Evolutionary conservation across 2,329 filamentous ascomycete species (phyloP).

Genomic region (Aspergillus sergii): DNA sequence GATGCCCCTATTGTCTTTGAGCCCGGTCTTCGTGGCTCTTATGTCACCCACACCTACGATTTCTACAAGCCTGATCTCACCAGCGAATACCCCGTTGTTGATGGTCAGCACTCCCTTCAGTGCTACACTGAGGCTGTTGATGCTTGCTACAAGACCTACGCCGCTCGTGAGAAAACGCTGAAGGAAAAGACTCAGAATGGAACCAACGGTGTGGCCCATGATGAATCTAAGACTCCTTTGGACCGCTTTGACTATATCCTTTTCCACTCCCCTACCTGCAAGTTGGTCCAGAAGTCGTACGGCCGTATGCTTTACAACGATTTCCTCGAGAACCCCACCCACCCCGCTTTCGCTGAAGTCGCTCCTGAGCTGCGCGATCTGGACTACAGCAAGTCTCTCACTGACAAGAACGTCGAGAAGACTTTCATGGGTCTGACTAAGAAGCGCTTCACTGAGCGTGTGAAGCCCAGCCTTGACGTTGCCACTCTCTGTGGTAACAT

Average conservation of each 20-base stretch:
- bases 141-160: constrained; percentile 79
- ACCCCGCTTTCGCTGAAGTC: constrained; percentile 71
- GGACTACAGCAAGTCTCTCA: constrained; percentile 76
- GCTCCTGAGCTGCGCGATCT: constrained; percentile 75
- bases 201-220: constrained; percentile 50
- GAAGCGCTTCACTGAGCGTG: constrained; percentile 80
- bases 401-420: constrained; percentile 83
- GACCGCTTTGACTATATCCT: constrained; percentile 82
- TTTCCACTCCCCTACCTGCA: constrained; percentile 86
- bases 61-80: constrained; percentile 90
- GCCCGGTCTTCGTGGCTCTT: constrained; percentile 75
- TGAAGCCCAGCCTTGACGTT: constrained; percentile 72
- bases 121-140: constrained; percentile 83
- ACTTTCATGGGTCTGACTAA: constrained; percentile 82
- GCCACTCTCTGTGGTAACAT: constrained; percentile 73
- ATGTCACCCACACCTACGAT: constrained; percentile 84
- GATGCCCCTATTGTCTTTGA: constrained; percentile 76
- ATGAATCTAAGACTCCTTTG: constrained; percentile 62
- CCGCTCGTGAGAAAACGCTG: constrained; percentile 68
- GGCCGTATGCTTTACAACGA: constrained; percentile 84
- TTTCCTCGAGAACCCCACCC: constrained; percentile 71
- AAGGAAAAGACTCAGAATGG: constrained; percentile 50
- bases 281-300: constrained; percentile 83
- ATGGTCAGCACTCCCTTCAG: constrained; percentile 78
- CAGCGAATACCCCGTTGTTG: constrained; percentile 84